phyloP scores from a whole-genome alignment of 2,329 filamentous ascomycete genomes.

The Bipolaris cookei region DNA sequence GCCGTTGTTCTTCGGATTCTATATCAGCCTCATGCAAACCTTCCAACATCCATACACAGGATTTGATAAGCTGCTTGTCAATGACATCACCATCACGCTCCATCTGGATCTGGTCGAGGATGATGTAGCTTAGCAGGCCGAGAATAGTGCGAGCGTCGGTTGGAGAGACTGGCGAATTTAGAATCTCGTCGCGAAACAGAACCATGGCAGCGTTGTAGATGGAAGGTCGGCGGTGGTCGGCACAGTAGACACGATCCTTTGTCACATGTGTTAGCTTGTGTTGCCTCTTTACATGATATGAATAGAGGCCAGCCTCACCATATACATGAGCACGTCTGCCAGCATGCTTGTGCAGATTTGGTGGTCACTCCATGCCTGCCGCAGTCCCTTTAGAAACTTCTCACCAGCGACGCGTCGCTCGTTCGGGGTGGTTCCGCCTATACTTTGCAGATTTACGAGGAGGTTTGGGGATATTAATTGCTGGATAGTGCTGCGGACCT shows the following conservation, averaged over 20 bases:
- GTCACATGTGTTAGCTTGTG: slow-evolving; percentile 26
- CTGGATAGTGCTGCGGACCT: slow-evolving; percentile 75
- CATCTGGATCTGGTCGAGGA: slow-evolving; percentile 91
- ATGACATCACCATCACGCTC: slow-evolving; percentile 90
- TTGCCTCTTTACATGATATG: not conserved
- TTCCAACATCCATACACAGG: slow-evolving; percentile 88
- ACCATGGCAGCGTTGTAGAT: slow-evolving; percentile 87
- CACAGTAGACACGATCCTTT: slow-evolving; percentile 79
- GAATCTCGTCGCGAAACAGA: slow-evolving; percentile 84
- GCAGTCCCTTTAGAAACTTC: slow-evolving; percentile 77
- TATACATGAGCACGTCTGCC: slow-evolving; percentile 95
- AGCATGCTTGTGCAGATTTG: slow-evolving; percentile 95
- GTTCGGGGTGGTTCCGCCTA: slow-evolving; percentile 67
- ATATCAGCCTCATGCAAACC: slow-evolving; percentile 81
- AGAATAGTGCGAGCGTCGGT: slow-evolving; percentile 63
- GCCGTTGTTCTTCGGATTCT: slow-evolving; percentile 77
- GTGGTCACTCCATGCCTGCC: slow-evolving; percentile 85
- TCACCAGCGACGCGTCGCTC: slow-evolving; percentile 83
- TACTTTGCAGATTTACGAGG: slow-evolving; percentile 59
- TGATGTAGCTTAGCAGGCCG: slow-evolving; percentile 77
- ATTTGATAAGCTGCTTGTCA: slow-evolving; percentile 79
- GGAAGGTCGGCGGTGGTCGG: slow-evolving; percentile 73
- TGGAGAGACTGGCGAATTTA: slow-evolving; percentile 63
- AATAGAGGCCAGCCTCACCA: slow-evolving; percentile 58
- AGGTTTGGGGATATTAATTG: slow-evolving; percentile 74